phyloP scores from a whole-genome alignment of 2,329 filamentous ascomycete species.

The Cordyceps sp. region DNA sequence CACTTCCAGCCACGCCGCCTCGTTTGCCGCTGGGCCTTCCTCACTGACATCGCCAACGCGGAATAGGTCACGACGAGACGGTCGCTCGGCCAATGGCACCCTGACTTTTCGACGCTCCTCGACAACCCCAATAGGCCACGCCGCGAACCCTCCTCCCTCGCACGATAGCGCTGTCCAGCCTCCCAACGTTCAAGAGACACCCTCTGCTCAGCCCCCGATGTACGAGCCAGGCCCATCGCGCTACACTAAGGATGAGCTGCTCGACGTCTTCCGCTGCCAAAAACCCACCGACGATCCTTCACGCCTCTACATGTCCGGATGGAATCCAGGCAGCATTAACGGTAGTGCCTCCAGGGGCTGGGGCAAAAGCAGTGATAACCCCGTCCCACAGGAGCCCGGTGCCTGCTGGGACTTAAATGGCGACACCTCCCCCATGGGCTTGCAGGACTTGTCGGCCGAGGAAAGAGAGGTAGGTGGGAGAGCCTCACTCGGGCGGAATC shows the following conservation, averaged over 20 bases:
- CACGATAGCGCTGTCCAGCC: conserved; percentile 23
- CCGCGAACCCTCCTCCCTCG: conserved; percentile 18
- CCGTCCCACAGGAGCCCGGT: conserved; percentile 65
- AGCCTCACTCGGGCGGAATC: not conserved
- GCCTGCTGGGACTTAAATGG: conserved; percentile 77
- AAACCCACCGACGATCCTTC: conserved; percentile 37
- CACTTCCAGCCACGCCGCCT: too few relatives aligned
- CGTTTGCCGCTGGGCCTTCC: too few relatives aligned
- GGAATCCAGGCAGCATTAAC: conserved; percentile 62
- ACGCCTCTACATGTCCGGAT: conserved; percentile 55
- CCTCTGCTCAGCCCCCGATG: conserved; percentile 13
- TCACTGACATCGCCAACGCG: not conserved
- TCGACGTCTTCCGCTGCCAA: conserved; percentile 49
- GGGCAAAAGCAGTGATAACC: conserved; percentile 62
- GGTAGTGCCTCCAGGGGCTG: conserved; percentile 47
- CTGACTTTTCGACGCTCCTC: conserved; percentile 48
- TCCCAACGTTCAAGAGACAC: conserved; percentile 16
- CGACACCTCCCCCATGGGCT: conserved; percentile 50
- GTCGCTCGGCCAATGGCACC: conserved; percentile 42
- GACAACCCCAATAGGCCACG: conserved; percentile 33
- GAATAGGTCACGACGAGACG: conserved; percentile 39
- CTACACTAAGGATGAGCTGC: conserved; percentile 65
- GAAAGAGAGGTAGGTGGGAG: conserved; percentile 36
- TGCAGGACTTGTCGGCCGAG: conserved; percentile 50
- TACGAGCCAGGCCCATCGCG: conserved; percentile 31